Evolutionary conservation across 768 basidiomycete genomes (phyloP), one percentile per base, ranked within the genome.

Genomic region (Lyophyllum semitale): DNA sequence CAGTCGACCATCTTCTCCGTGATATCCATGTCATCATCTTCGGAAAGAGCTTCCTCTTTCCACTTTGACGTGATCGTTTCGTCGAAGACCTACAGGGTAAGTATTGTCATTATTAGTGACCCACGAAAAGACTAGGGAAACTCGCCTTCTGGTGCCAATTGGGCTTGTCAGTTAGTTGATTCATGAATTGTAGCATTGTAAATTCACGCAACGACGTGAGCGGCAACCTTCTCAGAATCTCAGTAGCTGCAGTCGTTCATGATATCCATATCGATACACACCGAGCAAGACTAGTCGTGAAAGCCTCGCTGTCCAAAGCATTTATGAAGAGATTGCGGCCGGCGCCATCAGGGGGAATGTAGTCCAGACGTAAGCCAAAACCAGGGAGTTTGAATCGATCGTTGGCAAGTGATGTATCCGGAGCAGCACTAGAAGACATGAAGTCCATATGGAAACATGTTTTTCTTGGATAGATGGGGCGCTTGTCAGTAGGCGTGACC

Each of bases 131-230:
- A 20, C 15, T 4, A 18, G 17, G 2, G 4, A 27, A 25, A 8
- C 37, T 41, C 30, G 46, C 62, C 48, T 60, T 60, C 35, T 53
- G 8, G 33, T 63, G 56, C 62, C 62, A 63, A 22, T 58, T 27
- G 2, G 52, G 54, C 40, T 60, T 60, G 30, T 63, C 62, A 1
- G 62, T 63, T 26, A 63, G 12, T 26, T 55, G n/a, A 38, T 63
- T 58, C 62, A 60, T 63, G 52, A 63, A 30, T 18, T 52, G 42
- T 22, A 63, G 35, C 62, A 63, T 63, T 1, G 53, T 55, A 23
- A 60, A 56, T 46, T 63, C 62, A n/a, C 62, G 62, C 2, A 60
- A 48, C 15, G 62, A 46, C 15, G 54, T 60, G 18, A 63, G 44
- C 23, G 53, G 51, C 18, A 58, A 18, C 40, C 62, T 63, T 22